Evolutionary conservation across 352 stramenopile genomes (phyloP).

Genomic region (Pythium monospermum): DNA sequence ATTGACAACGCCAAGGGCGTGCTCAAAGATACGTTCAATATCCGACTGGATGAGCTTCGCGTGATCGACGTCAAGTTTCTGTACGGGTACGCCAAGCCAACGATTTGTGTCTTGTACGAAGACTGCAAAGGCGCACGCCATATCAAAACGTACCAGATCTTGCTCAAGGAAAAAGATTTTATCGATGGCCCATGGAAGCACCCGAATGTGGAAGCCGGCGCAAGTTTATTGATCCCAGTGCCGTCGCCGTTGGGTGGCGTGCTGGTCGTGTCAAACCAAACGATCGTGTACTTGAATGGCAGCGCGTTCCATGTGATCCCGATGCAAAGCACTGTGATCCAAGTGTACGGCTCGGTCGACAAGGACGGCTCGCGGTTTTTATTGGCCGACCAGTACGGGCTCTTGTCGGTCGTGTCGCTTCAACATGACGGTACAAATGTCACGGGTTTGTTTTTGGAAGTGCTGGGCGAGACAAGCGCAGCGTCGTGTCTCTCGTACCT

Average conservation of each 20-base stretch:
- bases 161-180: constrained; percentile 89
- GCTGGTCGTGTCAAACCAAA: constrained; percentile 90
- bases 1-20: constrained; percentile 78
- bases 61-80: constrained; percentile 94
- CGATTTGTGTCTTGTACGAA: constrained; percentile 90
- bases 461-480: constrained; percentile 91
- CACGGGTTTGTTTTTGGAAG: constrained; percentile 86
- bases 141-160: constrained; percentile 90
- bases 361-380: constrained; percentile 86
- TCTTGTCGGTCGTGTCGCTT: constrained; percentile 85
- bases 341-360: constrained; percentile 87
- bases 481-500: constrained; percentile 91
- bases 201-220: constrained; percentile 83
- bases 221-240: constrained; percentile 86
- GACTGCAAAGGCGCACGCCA: constrained; percentile 87
- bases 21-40: constrained; percentile 88
- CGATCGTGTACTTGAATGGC: constrained; percentile 89
- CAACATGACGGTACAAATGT: constrained; percentile 73
- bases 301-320: constrained; percentile 86
- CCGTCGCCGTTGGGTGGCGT: constrained; percentile 79
- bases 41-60: constrained; percentile 89
- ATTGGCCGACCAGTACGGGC: constrained; percentile 87
- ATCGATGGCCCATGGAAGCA: constrained; percentile 86
- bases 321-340: constrained; percentile 89
- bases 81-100: constrained; percentile 82